Base-by-base conservation (phyloP, 495 filamentous ascomycete genomes). In the Hypoxylon lenormandii region DNA sequence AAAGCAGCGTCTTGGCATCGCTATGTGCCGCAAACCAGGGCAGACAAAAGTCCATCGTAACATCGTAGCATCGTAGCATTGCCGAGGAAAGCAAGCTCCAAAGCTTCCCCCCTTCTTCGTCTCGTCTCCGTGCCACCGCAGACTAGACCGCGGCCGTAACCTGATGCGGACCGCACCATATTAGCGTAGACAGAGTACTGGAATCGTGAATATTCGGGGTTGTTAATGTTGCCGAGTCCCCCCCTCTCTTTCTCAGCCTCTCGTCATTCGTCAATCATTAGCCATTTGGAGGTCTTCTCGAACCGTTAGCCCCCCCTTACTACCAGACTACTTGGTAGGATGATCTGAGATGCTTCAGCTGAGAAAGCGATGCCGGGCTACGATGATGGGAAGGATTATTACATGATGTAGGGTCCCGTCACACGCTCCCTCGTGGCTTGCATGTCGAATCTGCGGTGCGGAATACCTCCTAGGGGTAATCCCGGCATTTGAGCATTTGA, bases 341-440 rank as follows among this genome's bases (percentile, higher is more conserved):
- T 45, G n/a, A 18, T 45, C 15, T 45, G 15, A 45, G 42, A 18
- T 45, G 15, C 48, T 52, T 33, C 50, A 55, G 60, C 60, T 55
- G 16, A 37, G 10, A 19, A 40, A 19, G n/a, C 51, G 42, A 64
- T 23, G 19, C 19, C 19, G 33, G 36, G 43, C 23, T 55, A 23
- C 28, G 52, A 52, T 37, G 23, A 49, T 57, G 21, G 42, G 28
- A 58, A 58, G 36, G 45, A 48, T 60, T 18, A 54, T 50, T 61
- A 67, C 64, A 48, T 60, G 46, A 52, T 57, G 59, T 69, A 47
- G 43, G 26, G 48, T 70, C 46, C 68, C 68, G 62, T 63, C 68
- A 28, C 60, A 51, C 37, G 62, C 13, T 50, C 53, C 68, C 68
- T 71, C 68, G 68, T 71, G 68, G 62, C 68, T 60, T 54, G 60